Evolutionary conservation across 208 protist genomes (phyloP).

Genomic region (Herpetomonas tarakana): DNA sequence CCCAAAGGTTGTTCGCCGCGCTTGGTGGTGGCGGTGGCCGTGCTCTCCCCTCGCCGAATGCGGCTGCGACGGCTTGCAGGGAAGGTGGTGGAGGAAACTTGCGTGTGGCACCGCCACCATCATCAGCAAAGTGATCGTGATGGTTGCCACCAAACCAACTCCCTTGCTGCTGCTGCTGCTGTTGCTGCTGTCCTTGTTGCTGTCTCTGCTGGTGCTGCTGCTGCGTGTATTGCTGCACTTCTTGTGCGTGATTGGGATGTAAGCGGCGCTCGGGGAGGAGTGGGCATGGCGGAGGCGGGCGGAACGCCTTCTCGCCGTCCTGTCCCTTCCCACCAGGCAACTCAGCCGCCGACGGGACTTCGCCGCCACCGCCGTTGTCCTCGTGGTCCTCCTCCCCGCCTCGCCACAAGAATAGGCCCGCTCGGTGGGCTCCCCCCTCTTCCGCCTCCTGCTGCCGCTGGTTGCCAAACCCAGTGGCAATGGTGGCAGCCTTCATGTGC

Average conservation of each 20-base stretch:
- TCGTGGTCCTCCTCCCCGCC: no score
- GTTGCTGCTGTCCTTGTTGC: not conserved
- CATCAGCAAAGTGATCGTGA: no score
- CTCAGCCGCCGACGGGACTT: not conserved
- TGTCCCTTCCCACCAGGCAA: not conserved
- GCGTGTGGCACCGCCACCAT: no score
- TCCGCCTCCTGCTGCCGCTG: not conserved
- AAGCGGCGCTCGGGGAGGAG: not conserved
- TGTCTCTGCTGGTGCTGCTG: not conserved
- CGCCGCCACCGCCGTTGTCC: not conserved
- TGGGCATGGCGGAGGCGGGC: conserved; percentile 7
- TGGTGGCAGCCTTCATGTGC: not conserved
- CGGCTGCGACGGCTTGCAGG: not conserved
- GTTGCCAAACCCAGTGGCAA: no score
- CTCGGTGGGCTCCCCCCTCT: no score
- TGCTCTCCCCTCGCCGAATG: not conserved
- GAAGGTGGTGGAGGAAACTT: not conserved
- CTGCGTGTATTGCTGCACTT: not conserved
- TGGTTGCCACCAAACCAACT: no score
- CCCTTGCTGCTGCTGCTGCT: not conserved
- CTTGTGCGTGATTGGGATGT: not conserved
- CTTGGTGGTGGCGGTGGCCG: not conserved
- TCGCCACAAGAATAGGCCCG: no score
- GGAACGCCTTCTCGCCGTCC: not conserved
- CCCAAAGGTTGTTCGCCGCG: no score